Evolutionary conservation across 2,329 filamentous ascomycete genomes (phyloP).

Genomic region (Aspergillus ruber): DNA sequence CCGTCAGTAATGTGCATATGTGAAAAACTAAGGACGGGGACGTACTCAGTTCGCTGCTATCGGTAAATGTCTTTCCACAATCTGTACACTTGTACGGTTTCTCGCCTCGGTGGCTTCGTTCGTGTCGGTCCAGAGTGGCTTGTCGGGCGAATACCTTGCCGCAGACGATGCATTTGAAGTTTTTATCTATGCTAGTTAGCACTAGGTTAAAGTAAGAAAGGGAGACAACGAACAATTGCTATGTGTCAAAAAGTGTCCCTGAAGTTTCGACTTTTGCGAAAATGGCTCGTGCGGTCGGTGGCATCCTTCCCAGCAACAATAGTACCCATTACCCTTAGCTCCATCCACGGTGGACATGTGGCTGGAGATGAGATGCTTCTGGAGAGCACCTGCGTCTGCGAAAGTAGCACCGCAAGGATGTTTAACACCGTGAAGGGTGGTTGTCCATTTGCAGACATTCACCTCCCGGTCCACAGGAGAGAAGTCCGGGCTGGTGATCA

Average conservation of each 20-base stretch:
- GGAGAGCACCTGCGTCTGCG: slow-evolving; percentile 28
- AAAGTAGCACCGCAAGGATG: slow-evolving; percentile 31
- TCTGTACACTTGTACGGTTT: slow-evolving; percentile 38
- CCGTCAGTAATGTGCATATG: slow-evolving; percentile 12
- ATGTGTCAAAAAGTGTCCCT: slow-evolving; percentile 40
- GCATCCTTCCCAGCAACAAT: slow-evolving; percentile 39
- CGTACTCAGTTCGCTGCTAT: slow-evolving; percentile 41
- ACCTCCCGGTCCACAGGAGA: slow-evolving; percentile 24
- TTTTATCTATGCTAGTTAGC: slow-evolving; percentile 29
- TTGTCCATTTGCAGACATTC: slow-evolving; percentile 35
- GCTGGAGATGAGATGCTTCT: slow-evolving; percentile 32
- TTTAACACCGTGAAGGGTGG: slow-evolving; percentile 18
- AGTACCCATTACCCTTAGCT: slow-evolving; percentile 36
- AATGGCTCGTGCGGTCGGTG: slow-evolving; percentile 38
- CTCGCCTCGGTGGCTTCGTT: slow-evolving; percentile 39
- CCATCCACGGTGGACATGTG: slow-evolving; percentile 35
- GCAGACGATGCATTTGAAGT: slow-evolving; percentile 36
- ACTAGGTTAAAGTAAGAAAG: not conserved
- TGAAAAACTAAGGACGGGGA: not conserved
- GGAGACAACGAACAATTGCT: slow-evolving; percentile 34
- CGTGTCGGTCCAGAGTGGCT: slow-evolving; percentile 38
- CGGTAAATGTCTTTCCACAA: slow-evolving; percentile 39
- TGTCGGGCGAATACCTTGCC: slow-evolving; percentile 38
- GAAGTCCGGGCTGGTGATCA: slow-evolving; percentile 32
- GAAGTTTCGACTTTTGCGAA: slow-evolving; percentile 41